Percentiles rank a stretch among this genome's conserved stretches.
Conservation (phyloP, 257 asterid species). For the Voacanga thouarsii region DNA sequence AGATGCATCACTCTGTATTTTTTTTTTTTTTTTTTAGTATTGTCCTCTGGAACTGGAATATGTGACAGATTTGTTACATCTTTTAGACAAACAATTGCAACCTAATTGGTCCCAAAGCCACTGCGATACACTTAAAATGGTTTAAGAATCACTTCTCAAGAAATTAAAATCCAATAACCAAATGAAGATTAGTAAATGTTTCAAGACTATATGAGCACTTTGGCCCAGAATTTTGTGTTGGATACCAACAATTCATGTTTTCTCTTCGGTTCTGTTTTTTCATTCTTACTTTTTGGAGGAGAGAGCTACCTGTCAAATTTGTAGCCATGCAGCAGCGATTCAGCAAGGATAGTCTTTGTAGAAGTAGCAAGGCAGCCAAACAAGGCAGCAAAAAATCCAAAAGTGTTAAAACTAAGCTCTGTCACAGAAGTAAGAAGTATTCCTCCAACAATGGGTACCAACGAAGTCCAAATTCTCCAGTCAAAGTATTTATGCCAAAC, state of each 20-base stretch:
- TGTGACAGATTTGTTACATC: background rate
- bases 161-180: background rate
- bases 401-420: conserved; percentile 43
- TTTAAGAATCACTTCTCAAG: background rate
- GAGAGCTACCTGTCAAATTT: conserved; percentile 44
- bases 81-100: background rate
- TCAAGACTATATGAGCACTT: background rate
- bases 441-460: conserved; percentile 54
- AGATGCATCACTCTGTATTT: background rate
- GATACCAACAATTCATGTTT: background rate
- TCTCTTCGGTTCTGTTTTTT: background rate
- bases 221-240: background rate
- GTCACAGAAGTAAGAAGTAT: conserved; percentile 52
- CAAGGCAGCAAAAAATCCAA: conserved; percentile 50
- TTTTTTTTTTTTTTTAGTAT: too few species aligned
- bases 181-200: background rate
- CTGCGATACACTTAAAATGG: background rate
- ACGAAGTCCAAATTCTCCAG: conserved; percentile 44
- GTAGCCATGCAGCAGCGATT: conserved; percentile 46
- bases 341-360: conserved; percentile 33
- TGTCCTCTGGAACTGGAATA: background rate
- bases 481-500: conserved; percentile 49
- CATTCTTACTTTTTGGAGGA: background rate
- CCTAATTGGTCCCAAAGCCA: background rate
- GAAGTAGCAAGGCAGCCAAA: conserved; percentile 42